Percentiles rank a stretch among this genome's conserved stretches.
Conservation (phyloP, 768 basidiomycete species). For the Sporobolomyces pararoseus region DNA sequence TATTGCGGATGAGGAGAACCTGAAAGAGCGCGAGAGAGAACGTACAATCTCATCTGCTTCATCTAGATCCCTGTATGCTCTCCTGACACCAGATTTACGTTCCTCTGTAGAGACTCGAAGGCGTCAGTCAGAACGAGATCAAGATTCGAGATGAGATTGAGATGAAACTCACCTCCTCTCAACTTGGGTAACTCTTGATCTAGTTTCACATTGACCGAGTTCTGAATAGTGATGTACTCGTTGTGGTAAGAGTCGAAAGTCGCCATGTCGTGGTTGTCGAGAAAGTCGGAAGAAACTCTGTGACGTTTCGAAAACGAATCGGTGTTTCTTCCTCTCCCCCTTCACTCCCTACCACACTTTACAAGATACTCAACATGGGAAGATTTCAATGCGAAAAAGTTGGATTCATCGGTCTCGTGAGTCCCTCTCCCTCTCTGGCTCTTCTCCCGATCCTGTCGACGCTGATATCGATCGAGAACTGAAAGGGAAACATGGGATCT, state of each 20-base stretch:
- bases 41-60: slow-evolving; percentile 53
- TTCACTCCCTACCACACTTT: not conserved
- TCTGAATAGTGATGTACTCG: slow-evolving; percentile 49
- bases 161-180: slow-evolving; percentile 48
- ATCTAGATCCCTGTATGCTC: slow-evolving; percentile 50
- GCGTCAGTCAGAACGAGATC: slow-evolving; percentile 1
- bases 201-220: slow-evolving; percentile 47
- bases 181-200: slow-evolving; percentile 48
- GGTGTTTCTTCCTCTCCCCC: not conserved
- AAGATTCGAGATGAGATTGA: not conserved
- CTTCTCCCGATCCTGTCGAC: not conserved
- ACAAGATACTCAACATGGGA: not conserved
- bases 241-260: slow-evolving; percentile 45
- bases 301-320: slow-evolving; percentile 1
- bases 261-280: not conserved
- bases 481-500: slow-evolving; percentile 63
- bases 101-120: slow-evolving; percentile 46
- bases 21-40: not conserved
- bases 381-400: not conserved
- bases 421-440: not conserved
- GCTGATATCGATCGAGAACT: not conserved
- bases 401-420: slow-evolving; percentile 29
- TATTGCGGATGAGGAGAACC: not conserved
- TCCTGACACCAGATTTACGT: slow-evolving; percentile 48
- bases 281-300: not conserved